Conservation (phyloP, 371 early-diverging fungal genomes). For the Circinella umbellata region DNA sequence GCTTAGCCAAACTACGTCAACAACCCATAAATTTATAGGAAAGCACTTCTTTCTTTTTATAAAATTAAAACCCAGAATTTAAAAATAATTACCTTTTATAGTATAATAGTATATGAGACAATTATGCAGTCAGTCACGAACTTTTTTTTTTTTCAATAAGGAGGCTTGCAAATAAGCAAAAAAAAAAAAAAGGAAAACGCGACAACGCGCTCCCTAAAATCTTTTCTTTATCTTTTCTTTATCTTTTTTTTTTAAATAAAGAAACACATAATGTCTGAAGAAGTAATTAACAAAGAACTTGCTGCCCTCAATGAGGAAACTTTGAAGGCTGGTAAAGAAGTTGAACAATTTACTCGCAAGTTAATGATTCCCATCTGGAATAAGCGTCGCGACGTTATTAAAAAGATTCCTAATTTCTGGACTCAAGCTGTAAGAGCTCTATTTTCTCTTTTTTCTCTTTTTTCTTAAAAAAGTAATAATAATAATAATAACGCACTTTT, state of each 20-base stretch:
- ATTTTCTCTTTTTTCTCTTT: not conserved
- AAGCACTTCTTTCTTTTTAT: too few species aligned
- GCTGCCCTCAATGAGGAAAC: conserved; percentile 42
- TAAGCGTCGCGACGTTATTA: conserved; percentile 61
- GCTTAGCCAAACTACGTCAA: conserved; percentile 29
- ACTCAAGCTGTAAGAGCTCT: conserved; percentile 37
- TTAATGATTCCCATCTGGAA: conserved; percentile 57
- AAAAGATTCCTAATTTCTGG: conserved; percentile 66
- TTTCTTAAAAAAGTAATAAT: conserved; percentile 5
- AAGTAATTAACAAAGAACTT: conserved; percentile 38
- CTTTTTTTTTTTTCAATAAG: not conserved
- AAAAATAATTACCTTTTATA: too few species aligned
- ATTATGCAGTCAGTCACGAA: conserved; percentile 5
- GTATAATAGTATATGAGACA: too few species aligned
- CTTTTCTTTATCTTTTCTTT: not conserved
- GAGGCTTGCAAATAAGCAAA: too few species aligned
- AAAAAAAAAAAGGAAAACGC: too few species aligned
- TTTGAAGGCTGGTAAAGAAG: conserved; percentile 36
- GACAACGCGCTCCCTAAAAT: not conserved
- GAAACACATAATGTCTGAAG: conserved; percentile 27
- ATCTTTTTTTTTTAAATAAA: not conserved
- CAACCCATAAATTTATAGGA: not conserved
- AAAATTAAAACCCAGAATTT: too few species aligned
- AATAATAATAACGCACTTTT: not conserved
- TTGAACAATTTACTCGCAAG: conserved; percentile 48